Percentiles rank a stretch among this genome's conserved stretches.
These are phyloP conservation scores for Coleophoma crateriformis DNA, from an alignment of 2,329 filamentous ascomycete genomes.

Conservation along the genomic window DNA sequence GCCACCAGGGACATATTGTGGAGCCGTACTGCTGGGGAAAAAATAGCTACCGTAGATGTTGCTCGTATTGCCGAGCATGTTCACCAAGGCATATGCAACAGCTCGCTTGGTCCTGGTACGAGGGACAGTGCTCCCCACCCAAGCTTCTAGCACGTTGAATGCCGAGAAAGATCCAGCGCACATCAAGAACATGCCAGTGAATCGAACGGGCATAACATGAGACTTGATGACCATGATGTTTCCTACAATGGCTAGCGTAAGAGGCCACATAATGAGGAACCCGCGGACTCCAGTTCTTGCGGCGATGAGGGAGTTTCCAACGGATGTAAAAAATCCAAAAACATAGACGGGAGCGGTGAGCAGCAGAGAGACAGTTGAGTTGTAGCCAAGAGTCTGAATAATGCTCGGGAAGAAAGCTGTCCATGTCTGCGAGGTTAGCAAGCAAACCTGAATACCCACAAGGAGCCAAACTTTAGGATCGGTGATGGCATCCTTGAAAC, in stretches of 20 bases:
- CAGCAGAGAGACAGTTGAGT: conserved; percentile 9
- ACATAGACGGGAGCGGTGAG: conserved; percentile 17
- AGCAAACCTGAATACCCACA: conserved; percentile 13
- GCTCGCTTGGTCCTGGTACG: conserved; percentile 33
- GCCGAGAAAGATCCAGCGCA: conserved; percentile 7
- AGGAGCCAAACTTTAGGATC: conserved; percentile 37
- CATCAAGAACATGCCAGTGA: conserved; percentile 11
- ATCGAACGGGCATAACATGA: conserved; percentile 15
- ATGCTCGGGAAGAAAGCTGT: conserved; percentile 25
- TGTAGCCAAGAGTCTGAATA: conserved; percentile 12
- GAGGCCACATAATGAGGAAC: conserved; percentile 41
- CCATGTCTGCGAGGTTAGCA: conserved; percentile 5
- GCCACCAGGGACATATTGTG: conserved; percentile 22
- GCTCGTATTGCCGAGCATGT: conserved; percentile 28
- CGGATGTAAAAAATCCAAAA: conserved; percentile 28
- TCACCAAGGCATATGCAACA: conserved; percentile 28
- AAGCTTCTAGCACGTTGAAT: conserved; percentile 9
- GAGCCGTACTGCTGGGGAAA: conserved; percentile 26
- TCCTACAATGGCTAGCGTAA: conserved; percentile 33
- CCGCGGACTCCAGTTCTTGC: conserved; percentile 31
- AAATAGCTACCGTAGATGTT: conserved; percentile 33
- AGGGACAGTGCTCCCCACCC: conserved; percentile 23
- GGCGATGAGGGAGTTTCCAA: conserved; percentile 30
- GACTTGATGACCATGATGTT: conserved; percentile 28
- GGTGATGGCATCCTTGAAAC: conserved; percentile 23